These are phyloP conservation scores for Saturnispora ahearnii DNA, from an alignment of 805 yeast species.

Conservation along the genomic window DNA sequence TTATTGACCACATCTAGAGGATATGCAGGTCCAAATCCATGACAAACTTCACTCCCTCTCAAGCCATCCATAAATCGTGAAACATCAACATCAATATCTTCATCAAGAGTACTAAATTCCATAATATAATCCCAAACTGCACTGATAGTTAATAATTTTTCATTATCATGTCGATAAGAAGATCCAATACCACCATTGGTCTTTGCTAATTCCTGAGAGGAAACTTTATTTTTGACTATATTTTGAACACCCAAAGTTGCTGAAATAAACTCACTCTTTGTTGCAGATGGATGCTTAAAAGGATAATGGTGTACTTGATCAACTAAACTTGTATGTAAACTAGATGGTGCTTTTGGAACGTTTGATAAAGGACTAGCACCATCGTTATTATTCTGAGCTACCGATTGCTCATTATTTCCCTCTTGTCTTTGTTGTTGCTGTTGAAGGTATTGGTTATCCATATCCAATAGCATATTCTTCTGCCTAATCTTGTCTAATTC, in stretches of 20 bases:
- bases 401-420: not conserved
- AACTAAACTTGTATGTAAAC: not conserved
- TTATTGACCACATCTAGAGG: constrained; percentile 36
- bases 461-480: constrained; percentile 46
- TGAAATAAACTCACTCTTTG: constrained; percentile 18
- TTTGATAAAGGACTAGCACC: not conserved
- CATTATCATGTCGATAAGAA: constrained; percentile 23
- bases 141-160: constrained; percentile 54
- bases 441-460: constrained; percentile 53
- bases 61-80: constrained; percentile 48
- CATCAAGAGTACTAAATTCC: constrained; percentile 38
- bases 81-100: constrained; percentile 44
- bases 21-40: constrained; percentile 71
- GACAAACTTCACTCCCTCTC: constrained; percentile 65
- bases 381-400: not conserved
- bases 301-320: not conserved
- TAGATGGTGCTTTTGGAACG: not conserved
- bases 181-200: constrained; percentile 13
- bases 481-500: constrained; percentile 37
- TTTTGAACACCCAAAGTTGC: constrained; percentile 14
- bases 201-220: constrained; percentile 6
- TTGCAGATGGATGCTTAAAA: constrained; percentile 21
- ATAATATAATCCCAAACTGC: constrained; percentile 79
- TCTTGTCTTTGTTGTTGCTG: not conserved
- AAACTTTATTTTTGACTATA: constrained; percentile 7